Percentiles rank a stretch among this genome's conserved stretches.
phyloP scores from a whole-genome alignment of 768 basidiomycete genomes.

The Leccinellum luteum region DNA sequence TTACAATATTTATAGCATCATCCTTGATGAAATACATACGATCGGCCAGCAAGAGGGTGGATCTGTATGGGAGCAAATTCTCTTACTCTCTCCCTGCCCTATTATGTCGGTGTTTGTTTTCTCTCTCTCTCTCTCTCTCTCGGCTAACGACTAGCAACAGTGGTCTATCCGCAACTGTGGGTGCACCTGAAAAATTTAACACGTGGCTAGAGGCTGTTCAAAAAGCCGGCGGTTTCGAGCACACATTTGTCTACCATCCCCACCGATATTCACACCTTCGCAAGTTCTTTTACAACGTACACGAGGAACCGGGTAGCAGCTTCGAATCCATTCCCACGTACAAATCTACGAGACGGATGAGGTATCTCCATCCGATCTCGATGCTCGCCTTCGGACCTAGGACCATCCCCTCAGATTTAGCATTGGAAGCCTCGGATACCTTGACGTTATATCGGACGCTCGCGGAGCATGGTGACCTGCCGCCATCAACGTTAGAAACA shows the following conservation, averaged over 20 bases:
- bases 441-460: conserved; percentile 51
- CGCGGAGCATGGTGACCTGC: conserved; percentile 22
- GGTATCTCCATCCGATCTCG: conserved; percentile 64
- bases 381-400: conserved; percentile 53
- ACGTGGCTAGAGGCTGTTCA: conserved; percentile 65
- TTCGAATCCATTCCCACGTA: conserved; percentile 40
- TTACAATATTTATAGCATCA: conserved; percentile 45
- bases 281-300: conserved; percentile 56
- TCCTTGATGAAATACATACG: conserved; percentile 55
- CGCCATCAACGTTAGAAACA: conserved; percentile 12
- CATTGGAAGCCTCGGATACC: conserved; percentile 60
- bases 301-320: conserved; percentile 10
- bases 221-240: conserved; percentile 52
- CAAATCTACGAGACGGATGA: conserved; percentile 38
- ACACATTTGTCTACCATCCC: conserved; percentile 59
- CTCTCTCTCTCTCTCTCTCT: not conserved
- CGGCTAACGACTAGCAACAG: conserved; percentile 31
- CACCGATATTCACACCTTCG: conserved; percentile 74
- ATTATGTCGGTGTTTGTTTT: conserved; percentile 52
- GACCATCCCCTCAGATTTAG: conserved; percentile 57
- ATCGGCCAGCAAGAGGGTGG: conserved; percentile 72
- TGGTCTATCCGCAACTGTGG: conserved; percentile 71
- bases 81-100: conserved; percentile 67
- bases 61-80: conserved; percentile 72
- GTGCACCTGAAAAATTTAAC: conserved; percentile 62